Conservation (phyloP, 768 basidiomycete species). For the Serpula lacrymans region DNA sequence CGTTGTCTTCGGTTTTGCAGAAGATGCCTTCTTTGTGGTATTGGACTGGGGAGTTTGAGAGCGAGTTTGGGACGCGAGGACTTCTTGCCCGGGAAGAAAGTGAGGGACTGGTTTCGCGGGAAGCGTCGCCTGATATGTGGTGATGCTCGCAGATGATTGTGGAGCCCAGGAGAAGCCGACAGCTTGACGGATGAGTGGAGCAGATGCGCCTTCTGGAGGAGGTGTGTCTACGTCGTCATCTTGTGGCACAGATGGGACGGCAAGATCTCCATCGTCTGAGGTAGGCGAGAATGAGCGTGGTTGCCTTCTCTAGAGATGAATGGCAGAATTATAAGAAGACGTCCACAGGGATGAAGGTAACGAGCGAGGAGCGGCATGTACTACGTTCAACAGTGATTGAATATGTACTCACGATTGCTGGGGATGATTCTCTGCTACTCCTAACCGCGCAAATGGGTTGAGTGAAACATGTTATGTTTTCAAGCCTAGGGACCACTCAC, state of each 20-base stretch:
- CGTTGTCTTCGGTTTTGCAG: conserved; percentile 20
- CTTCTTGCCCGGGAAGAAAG: conserved; percentile 58
- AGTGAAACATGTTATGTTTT: neutral
- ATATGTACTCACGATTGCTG: conserved; percentile 36
- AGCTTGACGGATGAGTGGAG: conserved; percentile 58
- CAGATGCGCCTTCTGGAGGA: conserved; percentile 36
- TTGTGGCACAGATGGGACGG: conserved; percentile 35
- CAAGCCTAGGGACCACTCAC: conserved; percentile 22
- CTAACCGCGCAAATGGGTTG: conserved; percentile 28
- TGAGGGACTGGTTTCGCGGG: conserved; percentile 18
- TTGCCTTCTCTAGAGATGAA: conserved; percentile 39
- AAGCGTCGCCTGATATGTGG: conserved; percentile 26
- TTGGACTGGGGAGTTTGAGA: conserved; percentile 16
- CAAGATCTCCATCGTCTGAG: conserved; percentile 47
- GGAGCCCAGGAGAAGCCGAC: conserved; percentile 46
- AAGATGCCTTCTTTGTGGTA: conserved; percentile 21
- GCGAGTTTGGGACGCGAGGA: neutral
- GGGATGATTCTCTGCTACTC: conserved; percentile 58
- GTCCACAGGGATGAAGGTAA: too few species aligned
- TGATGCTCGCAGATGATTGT: conserved; percentile 21
- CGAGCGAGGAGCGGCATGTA: too few species aligned
- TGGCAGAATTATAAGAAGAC: too few species aligned
- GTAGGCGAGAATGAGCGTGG: conserved; percentile 51
- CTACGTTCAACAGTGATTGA: too few species aligned
- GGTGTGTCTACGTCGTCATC: conserved; percentile 42